Conservation (phyloP, 2,329 filamentous ascomycete genomes). For the Waltergamsia citrina region DNA sequence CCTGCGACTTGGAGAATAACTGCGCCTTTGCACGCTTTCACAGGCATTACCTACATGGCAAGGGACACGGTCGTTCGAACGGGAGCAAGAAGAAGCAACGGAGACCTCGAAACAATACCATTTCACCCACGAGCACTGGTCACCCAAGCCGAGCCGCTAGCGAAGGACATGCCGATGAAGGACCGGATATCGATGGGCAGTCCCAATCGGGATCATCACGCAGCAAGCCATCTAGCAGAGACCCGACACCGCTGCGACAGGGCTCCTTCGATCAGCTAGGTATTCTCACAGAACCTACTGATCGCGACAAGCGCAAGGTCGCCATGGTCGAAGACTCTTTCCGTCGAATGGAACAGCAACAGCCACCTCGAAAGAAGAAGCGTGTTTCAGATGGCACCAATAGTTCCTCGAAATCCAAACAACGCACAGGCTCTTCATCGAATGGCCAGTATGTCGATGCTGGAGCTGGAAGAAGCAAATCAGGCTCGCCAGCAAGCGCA, state of each 20-base stretch:
- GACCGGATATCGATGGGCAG: slow-evolving; percentile 39
- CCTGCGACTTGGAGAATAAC: slow-evolving; percentile 55
- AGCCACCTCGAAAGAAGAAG: slow-evolving; percentile 51
- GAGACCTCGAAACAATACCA: slow-evolving; percentile 43
- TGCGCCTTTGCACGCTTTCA: slow-evolving; percentile 58
- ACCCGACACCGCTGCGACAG: slow-evolving; percentile 51
- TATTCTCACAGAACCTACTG: slow-evolving; percentile 54
- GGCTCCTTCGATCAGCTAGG: slow-evolving; percentile 51
- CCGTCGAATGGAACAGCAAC: slow-evolving; percentile 51
- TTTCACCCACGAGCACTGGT: slow-evolving; percentile 54
- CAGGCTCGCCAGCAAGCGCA: slow-evolving; percentile 37
- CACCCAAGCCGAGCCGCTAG: slow-evolving; percentile 55
- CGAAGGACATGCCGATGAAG: slow-evolving; percentile 49
- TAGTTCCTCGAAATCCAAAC: slow-evolving; percentile 27
- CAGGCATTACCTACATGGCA: slow-evolving; percentile 40
- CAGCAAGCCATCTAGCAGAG: slow-evolving; percentile 58
- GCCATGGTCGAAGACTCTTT: slow-evolving; percentile 57
- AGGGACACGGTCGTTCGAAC: slow-evolving; percentile 26
- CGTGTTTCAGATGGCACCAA: slow-evolving; percentile 44
- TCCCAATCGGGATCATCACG: slow-evolving; percentile 38
- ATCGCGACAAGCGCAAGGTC: slow-evolving; percentile 58
- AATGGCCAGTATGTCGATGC: slow-evolving; percentile 39
- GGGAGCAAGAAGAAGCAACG: slow-evolving; percentile 39
- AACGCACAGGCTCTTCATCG: slow-evolving; percentile 24
- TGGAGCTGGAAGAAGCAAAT: slow-evolving; percentile 43